A percentile compares a stretch with the other conserved stretches of the same genome.
Evolutionary conservation across 305 asterid species (phyloP).

Genomic region (Rubia peregrina): DNA sequence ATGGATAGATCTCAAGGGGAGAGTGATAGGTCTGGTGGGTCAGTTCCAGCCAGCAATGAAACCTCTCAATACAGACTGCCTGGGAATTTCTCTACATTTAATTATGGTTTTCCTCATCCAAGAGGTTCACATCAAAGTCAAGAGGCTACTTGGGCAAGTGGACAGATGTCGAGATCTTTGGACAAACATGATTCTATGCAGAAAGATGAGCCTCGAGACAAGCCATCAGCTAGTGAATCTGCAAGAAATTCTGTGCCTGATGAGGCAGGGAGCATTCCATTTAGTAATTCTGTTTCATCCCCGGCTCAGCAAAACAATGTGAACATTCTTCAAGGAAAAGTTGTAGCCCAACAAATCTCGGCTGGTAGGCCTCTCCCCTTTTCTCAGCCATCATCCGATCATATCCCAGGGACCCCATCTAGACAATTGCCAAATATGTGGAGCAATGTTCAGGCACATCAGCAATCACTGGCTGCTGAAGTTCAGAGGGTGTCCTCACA

Average conservation of each 20-base stretch:
- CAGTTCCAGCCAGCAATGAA: constrained; percentile 28
- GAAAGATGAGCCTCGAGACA: constrained; percentile 26
- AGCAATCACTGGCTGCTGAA: constrained; percentile 31
- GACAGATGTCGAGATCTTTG: constrained; percentile 32
- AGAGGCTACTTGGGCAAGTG: constrained; percentile 35
- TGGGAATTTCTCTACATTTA: constrained; percentile 39
- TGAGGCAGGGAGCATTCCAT: constrained; percentile 29
- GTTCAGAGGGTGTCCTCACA: constrained; percentile 34
- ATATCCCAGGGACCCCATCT: constrained; percentile 35
- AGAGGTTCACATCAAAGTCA: constrained; percentile 42
- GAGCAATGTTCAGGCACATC: constrained; percentile 42
- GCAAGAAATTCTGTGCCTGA: constrained; percentile 34
- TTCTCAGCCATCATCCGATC: constrained; percentile 30
- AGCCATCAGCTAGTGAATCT: constrained; percentile 26
- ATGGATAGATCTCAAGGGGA: constrained; percentile 32
- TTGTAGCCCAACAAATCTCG: constrained; percentile 24
- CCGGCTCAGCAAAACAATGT: constrained; percentile 26
- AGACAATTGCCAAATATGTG: constrained; percentile 31
- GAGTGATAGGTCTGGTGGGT: constrained; percentile 29
- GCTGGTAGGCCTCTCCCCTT: constrained; percentile 24
- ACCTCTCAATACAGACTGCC: constrained; percentile 26
- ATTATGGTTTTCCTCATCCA: constrained; percentile 38
- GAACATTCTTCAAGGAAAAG: constrained; percentile 32
- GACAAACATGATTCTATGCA: constrained; percentile 30
- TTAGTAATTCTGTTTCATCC: constrained; percentile 28